Conservation (phyloP, 1,284 basidiomycete species). For the Sphaerobolus stellatus region DNA sequence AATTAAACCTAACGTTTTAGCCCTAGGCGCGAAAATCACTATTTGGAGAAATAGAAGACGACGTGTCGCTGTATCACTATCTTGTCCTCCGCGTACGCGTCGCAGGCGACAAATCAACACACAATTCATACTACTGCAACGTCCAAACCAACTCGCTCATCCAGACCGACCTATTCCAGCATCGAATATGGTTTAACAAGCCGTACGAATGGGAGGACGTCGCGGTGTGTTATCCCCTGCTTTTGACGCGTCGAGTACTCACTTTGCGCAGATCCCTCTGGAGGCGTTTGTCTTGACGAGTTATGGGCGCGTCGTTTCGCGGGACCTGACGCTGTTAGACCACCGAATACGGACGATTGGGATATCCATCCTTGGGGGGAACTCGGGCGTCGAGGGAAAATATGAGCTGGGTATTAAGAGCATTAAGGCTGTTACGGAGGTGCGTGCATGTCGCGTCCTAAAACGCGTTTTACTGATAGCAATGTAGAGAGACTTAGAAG, state of each 20-base stretch:
- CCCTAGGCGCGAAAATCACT: conserved; percentile 49
- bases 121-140: conserved; percentile 84
- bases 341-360: conserved; percentile 80
- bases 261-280: conserved; percentile 68
- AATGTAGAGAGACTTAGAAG: conserved; percentile 37
- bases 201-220: conserved; percentile 84
- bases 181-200: conserved; percentile 75
- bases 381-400: conserved; percentile 64
- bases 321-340: conserved; percentile 51
- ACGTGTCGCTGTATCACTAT: conserved; percentile 76
- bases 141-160: conserved; percentile 79
- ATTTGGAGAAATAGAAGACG: conserved; percentile 80
- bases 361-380: conserved; percentile 79
- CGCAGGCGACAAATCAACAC: conserved; percentile 65
- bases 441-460: background rate
- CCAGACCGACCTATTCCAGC: conserved; percentile 85
- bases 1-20: background rate
- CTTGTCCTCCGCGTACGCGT: conserved; percentile 75
- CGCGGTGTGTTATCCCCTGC: conserved; percentile 51
- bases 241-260: background rate
- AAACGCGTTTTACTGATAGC: background rate
- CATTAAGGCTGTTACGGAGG: conserved; percentile 60
- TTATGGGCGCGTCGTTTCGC: conserved; percentile 68
- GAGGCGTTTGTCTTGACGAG: conserved; percentile 82
- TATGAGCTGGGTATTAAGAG: conserved; percentile 78